Base-by-base conservation (phyloP, 2,329 filamentous ascomycete species). In the Penicillium sp. region DNA sequence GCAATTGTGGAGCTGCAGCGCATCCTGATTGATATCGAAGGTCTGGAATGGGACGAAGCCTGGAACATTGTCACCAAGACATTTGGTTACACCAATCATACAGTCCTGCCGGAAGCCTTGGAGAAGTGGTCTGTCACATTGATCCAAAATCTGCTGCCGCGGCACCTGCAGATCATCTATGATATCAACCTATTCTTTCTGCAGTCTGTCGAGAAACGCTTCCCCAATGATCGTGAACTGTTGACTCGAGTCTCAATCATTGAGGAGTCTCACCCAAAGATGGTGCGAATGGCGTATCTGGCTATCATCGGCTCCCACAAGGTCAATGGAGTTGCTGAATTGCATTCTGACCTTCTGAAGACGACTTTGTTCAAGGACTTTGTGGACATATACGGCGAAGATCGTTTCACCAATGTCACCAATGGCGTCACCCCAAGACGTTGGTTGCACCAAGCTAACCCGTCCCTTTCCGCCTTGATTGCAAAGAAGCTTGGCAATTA, bases 291-390 rank as follows among this genome's bases (percentile, higher is more conserved):
- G 92, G 92, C 92, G 2, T 92, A 79, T 66, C 72, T 98, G 35
- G 92, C 92, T 47, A 84, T 96, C 60, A 88, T 98, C 55, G 92
- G 92, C 32, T 96, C 92, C 23, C 92, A 96, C 78, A 98, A 96
- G 73, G 89, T 98, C 71, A 98, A 98, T 54, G 92, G 92, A 63
- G 92, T 98, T 23, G 92, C 92, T 22, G 92, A 98, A 69, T 71
- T 98, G 49, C 92, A 98, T 69, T 98, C 92, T 0, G 92, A 98
- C 61, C 74, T 98, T 41, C 95, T 98, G 73, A 92, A 92, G 73
- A 93, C 89, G 0, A 98, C 92, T n/a, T 94, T 98, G 53, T 96
- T 98, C 79, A 95, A 92, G 66, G 92, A 98, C 65, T 98, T 98
- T 66, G 90, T 98, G 42, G 77, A 80, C 54, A 86, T 98, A 49